phyloP scores from a whole-genome alignment of 2,329 filamentous ascomycete species.

The Stachybotrys chartarum region DNA sequence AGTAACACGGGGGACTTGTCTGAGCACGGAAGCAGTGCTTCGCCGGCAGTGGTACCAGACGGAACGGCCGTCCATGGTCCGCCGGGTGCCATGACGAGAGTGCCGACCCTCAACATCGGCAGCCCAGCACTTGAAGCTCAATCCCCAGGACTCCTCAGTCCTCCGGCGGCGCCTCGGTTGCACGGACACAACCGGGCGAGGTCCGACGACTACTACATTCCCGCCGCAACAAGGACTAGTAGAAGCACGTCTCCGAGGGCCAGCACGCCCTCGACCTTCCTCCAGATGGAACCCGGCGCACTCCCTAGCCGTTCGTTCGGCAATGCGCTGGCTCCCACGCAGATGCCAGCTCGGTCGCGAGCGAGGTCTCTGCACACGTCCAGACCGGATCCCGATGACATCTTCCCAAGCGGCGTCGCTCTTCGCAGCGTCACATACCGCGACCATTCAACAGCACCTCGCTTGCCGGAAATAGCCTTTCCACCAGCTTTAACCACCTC shows the following conservation, averaged over 20 bases:
- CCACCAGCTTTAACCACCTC: background rate
- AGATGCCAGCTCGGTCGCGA: background rate
- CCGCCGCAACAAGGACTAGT: background rate
- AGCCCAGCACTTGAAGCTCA: background rate
- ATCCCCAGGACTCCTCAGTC: background rate
- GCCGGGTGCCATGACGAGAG: background rate
- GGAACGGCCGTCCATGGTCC: background rate
- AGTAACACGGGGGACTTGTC: background rate
- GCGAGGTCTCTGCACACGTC: background rate
- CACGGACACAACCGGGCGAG: background rate
- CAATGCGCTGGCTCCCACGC: no score
- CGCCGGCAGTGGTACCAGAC: background rate
- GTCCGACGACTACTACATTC: background rate
- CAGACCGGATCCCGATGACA: background rate
- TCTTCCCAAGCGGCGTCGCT: background rate
- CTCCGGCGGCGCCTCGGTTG: background rate
- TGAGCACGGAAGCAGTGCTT: background rate
- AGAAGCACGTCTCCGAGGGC: background rate
- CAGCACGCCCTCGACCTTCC: background rate
- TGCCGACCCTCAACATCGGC: background rate
- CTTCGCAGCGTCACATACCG: background rate
- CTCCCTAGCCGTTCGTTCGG: background rate
- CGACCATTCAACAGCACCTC: background rate
- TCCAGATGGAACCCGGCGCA: background rate
- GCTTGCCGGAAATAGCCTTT: background rate